Percentiles rank a stretch among this genome's conserved stretches.
phyloP scores from a whole-genome alignment of 2,329 filamentous ascomycete genomes.

The Purpureocillium takamizusanense region DNA sequence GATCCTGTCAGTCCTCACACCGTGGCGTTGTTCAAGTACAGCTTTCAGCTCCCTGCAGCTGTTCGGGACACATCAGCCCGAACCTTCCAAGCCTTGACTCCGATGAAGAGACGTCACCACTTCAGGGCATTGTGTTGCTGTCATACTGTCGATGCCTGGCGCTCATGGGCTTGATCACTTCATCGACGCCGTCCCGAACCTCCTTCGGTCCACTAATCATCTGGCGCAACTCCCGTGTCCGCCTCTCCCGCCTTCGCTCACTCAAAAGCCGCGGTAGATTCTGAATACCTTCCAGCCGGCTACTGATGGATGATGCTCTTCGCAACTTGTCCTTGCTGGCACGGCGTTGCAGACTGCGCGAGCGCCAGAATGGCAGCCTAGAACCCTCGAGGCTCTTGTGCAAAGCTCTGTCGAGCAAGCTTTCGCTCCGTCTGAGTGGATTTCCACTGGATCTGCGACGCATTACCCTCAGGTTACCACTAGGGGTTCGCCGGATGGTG shows the following conservation, averaged over 20 bases:
- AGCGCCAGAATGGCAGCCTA: conserved; percentile 25
- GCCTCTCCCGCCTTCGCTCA: conserved; percentile 49
- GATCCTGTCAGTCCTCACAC: no score
- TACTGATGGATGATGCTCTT: conserved; percentile 32
- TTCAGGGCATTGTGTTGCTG: not conserved
- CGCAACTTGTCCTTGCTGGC: conserved; percentile 15
- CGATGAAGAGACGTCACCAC: not conserved
- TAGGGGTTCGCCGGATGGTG: conserved; percentile 49
- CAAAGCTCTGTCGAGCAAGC: conserved; percentile 22
- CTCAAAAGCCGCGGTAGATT: conserved; percentile 46
- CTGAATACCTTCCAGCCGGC: conserved; percentile 41
- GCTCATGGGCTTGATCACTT: conserved; percentile 39
- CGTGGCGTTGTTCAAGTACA: no score
- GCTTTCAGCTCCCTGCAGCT: no score
- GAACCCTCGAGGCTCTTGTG: conserved; percentile 12
- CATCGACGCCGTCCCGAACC: conserved; percentile 49
- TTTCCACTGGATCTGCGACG: conserved; percentile 40
- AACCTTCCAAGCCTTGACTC: not conserved
- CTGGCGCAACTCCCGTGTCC: conserved; percentile 46
- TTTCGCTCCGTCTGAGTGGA: conserved; percentile 22
- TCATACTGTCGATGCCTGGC: conserved; percentile 4
- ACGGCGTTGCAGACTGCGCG: conserved; percentile 17
- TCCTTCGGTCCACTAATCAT: conserved; percentile 52
- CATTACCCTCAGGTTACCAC: conserved; percentile 52
- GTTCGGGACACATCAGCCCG: no score